Base-by-base conservation (phyloP, 805 yeast species). In the Pichia rugopelliculosa region DNA sequence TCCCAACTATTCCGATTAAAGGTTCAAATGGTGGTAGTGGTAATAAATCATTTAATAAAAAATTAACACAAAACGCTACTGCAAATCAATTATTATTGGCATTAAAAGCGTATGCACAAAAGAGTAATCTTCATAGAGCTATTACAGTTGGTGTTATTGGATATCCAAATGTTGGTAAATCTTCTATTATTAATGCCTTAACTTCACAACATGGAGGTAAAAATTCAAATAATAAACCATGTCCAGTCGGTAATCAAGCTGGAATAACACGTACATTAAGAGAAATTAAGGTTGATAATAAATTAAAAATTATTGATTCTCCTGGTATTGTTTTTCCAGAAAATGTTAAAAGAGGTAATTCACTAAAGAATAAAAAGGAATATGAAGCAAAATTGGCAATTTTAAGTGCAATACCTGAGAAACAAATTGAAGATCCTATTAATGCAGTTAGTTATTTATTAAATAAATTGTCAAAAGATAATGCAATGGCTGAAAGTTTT, bases 171-270 rank as follows among this genome's bases (percentile, higher is more conserved):
- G 97, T 91, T 45, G 98, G 98, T 59, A 90, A 90, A 65, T 89
- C 96, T 3, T 87, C 96, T 18, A 84, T 93, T 49, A 93, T 91
- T 61, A 91, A 91, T 66, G 84, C 97, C 2, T 73, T 91, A 55
- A 81, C 88, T 3, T 76, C 87, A 46, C 82, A 93, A 67, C 95
- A 87, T 64, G 82, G 86, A 49, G 82, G 82, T 50, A 42, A 42
- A 25, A 25, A 25, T 21, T 36, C 25, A 12, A 46, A 75, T 47
- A 72, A 79, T 39, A 79, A 77, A 57, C 91, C 90, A 12, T 93
- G 98, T 64, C 97, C 99, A 15, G 95, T 86, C 27, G 99, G 99
- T 44, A 95, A 95, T 62, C 93, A 86, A 69, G 97, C 99, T 3
- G 99, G 99, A 64, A 93, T 93, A 41, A 91, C 99, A 26, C 90